Base-by-base conservation (phyloP, 1,284 basidiomycete genomes). In the Trametes pubescens region DNA sequence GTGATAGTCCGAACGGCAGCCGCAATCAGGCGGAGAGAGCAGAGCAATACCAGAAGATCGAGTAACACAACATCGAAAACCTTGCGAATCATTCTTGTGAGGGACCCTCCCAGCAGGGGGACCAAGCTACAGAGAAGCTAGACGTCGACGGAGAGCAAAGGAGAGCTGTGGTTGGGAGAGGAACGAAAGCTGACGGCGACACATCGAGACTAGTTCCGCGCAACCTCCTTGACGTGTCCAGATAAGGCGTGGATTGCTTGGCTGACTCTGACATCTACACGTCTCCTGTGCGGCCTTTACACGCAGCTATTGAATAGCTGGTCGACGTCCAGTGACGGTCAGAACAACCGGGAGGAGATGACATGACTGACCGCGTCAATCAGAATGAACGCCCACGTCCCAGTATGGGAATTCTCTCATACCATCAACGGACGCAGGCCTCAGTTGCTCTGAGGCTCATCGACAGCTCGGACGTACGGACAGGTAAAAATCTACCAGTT, bases 331-430 rank as follows among this genome's bases (percentile, higher is more conserved):
- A 29, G 32, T n/a, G 26, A 8, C 29, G 16, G 8, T 29, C 16
- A 26, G 9, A 14, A 11, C 4, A 16, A 37, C 9, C 35, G 35
- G 34, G 14, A 21, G 38, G n/a, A 14, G 43, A 34, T 40, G 48
- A n/a, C 10, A 55, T 60, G 65, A 62, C 52, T 54, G 61, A 63
- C 57, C 54, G 44, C 55, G 55, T 58, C 65, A 44, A 44, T 62
- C 65, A 65, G n/a, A 38, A 40, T 24, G 49, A 16, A 51, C 65
- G 61, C 61, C 51, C 44, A 32, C 11, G 6, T 14, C 32, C 43
- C n/a, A 14, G 3, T 24, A 21, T 46, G 35, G 26, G 37, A 8
- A 29, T 48, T 10, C 47, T 10, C 24, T 16, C 22, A 48, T 29
- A 3, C 47, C 47, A 48, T 9, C 9, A 13, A 2, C 29, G 29